These are phyloP conservation scores for Anthracocystis panici-leucophaei DNA, from an alignment of 1,284 basidiomycete genomes.

Conservation along the genomic window DNA sequence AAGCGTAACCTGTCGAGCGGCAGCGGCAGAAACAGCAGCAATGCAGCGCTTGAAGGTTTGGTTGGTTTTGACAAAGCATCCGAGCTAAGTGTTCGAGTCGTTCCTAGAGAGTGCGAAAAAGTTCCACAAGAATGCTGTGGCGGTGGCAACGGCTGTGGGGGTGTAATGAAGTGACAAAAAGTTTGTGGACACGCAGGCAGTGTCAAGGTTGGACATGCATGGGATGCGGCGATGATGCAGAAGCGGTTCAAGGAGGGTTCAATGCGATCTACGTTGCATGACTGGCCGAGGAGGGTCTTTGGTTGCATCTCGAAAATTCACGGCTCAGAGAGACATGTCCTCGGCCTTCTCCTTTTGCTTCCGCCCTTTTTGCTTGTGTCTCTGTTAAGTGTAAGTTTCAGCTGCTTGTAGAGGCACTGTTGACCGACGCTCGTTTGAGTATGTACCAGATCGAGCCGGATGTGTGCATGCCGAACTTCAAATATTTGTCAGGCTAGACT, in stretches of 20 bases:
- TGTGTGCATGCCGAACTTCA: too few species aligned
- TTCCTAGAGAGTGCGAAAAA: neutral
- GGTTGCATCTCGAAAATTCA: slow-evolving; percentile 11
- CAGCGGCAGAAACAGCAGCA: neutral
- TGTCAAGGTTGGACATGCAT: neutral
- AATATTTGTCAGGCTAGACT: too few species aligned
- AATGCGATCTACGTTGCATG: slow-evolving; percentile 28
- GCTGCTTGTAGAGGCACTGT: neutral
- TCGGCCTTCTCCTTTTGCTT: slow-evolving; percentile 11
- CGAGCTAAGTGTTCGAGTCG: neutral
- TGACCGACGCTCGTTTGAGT: neutral
- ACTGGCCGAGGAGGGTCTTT: neutral
- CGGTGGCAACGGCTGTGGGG: neutral
- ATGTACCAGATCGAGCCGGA: too few species aligned
- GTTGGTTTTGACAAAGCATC: neutral
- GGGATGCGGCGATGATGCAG: slow-evolving; percentile 6
- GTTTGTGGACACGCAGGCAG: too few species aligned
- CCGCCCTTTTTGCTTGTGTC: neutral
- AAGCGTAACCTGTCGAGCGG: slow-evolving; percentile 17
- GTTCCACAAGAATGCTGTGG: neutral
- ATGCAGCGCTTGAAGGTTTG: slow-evolving; percentile 3
- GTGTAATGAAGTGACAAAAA: neutral
- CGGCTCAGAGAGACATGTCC: slow-evolving; percentile 44
- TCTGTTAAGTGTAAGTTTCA: too few species aligned
- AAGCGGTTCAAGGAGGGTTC: slow-evolving; percentile 9